A percentile compares a stretch with the other conserved stretches of the same genome.
Conservation (phyloP, 2,329 filamentous ascomycete species). For the Neocatenulostroma microsporum region DNA sequence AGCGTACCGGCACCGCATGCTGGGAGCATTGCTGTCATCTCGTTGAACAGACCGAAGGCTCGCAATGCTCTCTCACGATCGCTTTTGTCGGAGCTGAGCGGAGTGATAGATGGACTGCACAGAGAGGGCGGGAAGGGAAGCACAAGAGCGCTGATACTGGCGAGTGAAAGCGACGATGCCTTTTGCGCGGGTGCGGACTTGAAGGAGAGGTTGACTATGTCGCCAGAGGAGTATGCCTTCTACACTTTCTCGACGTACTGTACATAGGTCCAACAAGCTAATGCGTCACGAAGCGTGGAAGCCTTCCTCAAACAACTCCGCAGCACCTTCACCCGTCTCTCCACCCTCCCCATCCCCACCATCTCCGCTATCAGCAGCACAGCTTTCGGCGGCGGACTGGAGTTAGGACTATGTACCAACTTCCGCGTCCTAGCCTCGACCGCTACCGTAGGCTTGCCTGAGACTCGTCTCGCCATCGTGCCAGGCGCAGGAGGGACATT, state of each 20-base stretch:
- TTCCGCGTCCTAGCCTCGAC: constrained; percentile 80
- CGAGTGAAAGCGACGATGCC: constrained; percentile 73
- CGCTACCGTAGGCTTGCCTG: constrained; percentile 72
- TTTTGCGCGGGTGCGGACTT: constrained; percentile 95
- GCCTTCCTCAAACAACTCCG: constrained; percentile 73
- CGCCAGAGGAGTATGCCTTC: constrained; percentile 62
- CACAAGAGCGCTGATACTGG: constrained; percentile 74
- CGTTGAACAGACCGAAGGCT: constrained; percentile 74
- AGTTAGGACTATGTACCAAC: constrained; percentile 82
- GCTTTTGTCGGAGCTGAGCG: constrained; percentile 63
- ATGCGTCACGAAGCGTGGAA: constrained; percentile 53
- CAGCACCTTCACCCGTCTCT: constrained; percentile 63
- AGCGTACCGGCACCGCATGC: constrained; percentile 68
- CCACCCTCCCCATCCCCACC: constrained; percentile 74
- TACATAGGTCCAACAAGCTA: constrained; percentile 5
- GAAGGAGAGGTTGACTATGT: constrained; percentile 76
- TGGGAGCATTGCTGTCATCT: constrained; percentile 79
- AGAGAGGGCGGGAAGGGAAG: constrained; percentile 46
- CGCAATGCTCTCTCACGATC: constrained; percentile 85
- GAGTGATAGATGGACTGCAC: constrained; percentile 65
- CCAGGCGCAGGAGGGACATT: constrained; percentile 91
- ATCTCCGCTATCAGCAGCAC: constrained; percentile 79
- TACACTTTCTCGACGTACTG: neutral
- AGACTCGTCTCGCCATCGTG: constrained; percentile 88
- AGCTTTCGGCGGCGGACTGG: constrained; percentile 87